Percentiles rank a stretch among this genome's conserved stretches.
Evolutionary conservation across 306 rosid genomes (phyloP).

Genomic region (Fragaria iinumae): DNA sequence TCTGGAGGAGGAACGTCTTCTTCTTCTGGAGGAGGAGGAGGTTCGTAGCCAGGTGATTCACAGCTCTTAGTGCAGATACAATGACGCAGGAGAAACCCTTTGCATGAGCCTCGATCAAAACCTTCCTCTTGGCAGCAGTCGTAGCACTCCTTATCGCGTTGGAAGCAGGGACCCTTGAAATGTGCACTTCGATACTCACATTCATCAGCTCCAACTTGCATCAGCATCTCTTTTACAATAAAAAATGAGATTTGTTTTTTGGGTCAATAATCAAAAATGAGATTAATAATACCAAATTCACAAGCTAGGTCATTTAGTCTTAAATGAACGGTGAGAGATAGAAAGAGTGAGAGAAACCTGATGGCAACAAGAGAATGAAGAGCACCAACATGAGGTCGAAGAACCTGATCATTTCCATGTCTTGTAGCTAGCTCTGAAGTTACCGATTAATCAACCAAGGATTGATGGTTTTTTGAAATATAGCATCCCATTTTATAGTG

Average conservation of each 20-base stretch:
- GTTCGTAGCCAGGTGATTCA: not conserved
- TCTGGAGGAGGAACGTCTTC: not conserved
- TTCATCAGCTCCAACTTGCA: not conserved
- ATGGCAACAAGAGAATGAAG: not conserved
- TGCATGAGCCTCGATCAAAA: not conserved
- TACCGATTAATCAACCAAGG: not conserved
- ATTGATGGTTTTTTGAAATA: not conserved
- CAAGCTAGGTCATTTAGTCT: not conserved
- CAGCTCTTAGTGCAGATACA: not conserved
- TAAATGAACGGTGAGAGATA: not conserved
- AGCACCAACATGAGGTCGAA: not conserved
- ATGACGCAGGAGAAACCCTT: not conserved
- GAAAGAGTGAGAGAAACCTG: not conserved
- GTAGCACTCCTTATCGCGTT: not conserved
- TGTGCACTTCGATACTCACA: not conserved
- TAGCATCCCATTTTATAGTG: not conserved
- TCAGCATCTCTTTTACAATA: not conserved
- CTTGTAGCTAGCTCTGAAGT: not conserved
- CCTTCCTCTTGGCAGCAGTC: not conserved
- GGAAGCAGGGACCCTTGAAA: not conserved
- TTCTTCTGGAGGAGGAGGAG: not conserved
- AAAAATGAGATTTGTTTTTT: too few species aligned
- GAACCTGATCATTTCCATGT: not conserved
- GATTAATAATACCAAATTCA: not conserved
- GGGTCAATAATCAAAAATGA: too few species aligned